Base-by-base conservation (phyloP, 1,284 basidiomycete species). In the Apiotrichum laibachii region DNA sequence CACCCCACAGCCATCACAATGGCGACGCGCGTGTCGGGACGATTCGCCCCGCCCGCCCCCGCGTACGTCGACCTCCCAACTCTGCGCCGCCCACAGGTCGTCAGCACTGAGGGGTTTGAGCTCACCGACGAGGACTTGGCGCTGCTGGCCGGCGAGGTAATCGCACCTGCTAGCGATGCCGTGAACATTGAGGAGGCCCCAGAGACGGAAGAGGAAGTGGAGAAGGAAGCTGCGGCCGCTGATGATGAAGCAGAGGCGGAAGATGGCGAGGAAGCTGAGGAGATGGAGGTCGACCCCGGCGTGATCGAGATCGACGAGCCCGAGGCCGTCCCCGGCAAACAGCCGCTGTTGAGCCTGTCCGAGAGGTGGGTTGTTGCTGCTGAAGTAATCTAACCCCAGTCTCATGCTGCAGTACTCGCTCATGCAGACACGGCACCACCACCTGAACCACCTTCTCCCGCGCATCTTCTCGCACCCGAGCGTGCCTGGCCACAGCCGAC, bases 381-480 rank as follows among this genome's bases (percentile, higher is more conserved):
- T n/a, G 33, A 15, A 1, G 12, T 11, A 5, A 11, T 37, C 50
- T 52, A 37, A 50, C 48, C 11, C 8, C 57, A 77, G 75, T 48
- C 57, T 73, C 37, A 65, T 75, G 0, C 60, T 76, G 4, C 68
- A 66, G 11, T 72, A 72, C 53, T 72, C 75, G 13, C 64, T 77
- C 35, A 60, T 60, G 11, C 70, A 73, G 50, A 72, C 70, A 6
- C 66, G 75, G 2, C 66, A 71, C 34, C 68, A 68, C 26, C 75
- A 77, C 53, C 60, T 72, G 35, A 63, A 66, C 18, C 64, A 71
- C 22, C 70, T 77, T n/a, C 61, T 77, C 12, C 75, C 75, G 2
- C 71, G 68, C 47, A 66, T 73, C 31, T 77, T 77, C 65, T 67
- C 70, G 1, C 75, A 77, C 56, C 73, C 72, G 4, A 66, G 70